phyloP scores from a whole-genome alignment of 805 yeast genomes.

The Yarrowia sp. region DNA sequence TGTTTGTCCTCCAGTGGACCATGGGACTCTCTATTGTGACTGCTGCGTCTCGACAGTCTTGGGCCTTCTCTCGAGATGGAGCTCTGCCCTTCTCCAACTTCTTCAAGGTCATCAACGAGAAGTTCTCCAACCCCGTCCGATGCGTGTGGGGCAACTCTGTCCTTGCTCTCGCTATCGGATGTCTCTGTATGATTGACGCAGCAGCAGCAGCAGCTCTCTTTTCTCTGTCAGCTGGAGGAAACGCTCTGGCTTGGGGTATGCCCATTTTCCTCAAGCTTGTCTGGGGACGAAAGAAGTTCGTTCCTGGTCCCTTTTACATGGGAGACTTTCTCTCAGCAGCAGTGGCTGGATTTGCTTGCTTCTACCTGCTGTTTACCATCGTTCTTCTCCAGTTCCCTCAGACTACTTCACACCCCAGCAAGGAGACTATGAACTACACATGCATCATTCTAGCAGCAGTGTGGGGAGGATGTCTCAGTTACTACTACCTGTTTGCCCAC shows the following conservation, averaged over 20 bases:
- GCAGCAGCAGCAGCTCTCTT: slow-evolving; percentile 72
- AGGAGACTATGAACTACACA: slow-evolving; percentile 71
- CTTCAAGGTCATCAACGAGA: slow-evolving; percentile 64
- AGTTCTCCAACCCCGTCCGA: slow-evolving; percentile 64
- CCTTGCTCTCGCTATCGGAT: slow-evolving; percentile 60
- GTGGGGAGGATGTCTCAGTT: slow-evolving; percentile 61
- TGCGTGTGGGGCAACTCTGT: slow-evolving; percentile 64
- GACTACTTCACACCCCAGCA: slow-evolving; percentile 48
- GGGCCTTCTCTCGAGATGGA: slow-evolving; percentile 78
- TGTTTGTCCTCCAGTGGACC: slow-evolving; percentile 65
- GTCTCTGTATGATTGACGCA: slow-evolving; percentile 62
- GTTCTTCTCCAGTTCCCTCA: slow-evolving; percentile 68
- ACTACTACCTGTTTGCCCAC: slow-evolving; percentile 61
- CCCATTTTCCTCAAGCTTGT: slow-evolving; percentile 64
- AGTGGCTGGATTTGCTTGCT: slow-evolving; percentile 57
- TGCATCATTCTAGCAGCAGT: slow-evolving; percentile 65
- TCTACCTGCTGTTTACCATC: slow-evolving; percentile 62
- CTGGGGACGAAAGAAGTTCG: slow-evolving; percentile 57
- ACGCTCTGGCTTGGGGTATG: slow-evolving; percentile 66
- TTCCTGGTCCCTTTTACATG: slow-evolving; percentile 71
- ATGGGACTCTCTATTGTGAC: slow-evolving; percentile 70
- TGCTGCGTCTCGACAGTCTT: slow-evolving; percentile 72
- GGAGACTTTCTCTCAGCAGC: slow-evolving; percentile 58
- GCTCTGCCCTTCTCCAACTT: slow-evolving; percentile 68
- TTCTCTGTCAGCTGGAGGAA: slow-evolving; percentile 67